Base-by-base conservation (phyloP, 1,139 yeast species). In the Ogataea hybrid region DNA sequence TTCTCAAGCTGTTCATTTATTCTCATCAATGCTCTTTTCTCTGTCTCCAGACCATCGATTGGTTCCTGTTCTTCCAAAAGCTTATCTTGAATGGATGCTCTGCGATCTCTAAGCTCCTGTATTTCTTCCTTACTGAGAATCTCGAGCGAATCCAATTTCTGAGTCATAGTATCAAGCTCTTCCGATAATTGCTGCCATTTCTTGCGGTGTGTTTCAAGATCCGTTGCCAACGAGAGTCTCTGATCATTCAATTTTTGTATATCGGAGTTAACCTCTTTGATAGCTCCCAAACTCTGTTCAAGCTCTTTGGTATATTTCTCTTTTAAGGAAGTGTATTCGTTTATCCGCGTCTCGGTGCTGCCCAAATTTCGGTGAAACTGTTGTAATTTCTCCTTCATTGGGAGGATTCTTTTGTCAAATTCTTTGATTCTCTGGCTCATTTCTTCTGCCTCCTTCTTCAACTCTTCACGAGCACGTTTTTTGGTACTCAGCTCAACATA, bases 401-500 rank as follows among this genome's bases (percentile, higher is more conserved):
- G 79, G n/a, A 28, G 59, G 46, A 75, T 73, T 3, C 59, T 57
- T 8, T 58, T 57, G 16, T 69, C 49, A 41, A 55, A 58, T 7
- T 43, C 37, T n/a, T 32, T 38, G 14, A 51, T 46, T 22, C 44
- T 46, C 1, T 33, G 25, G 5, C 44, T 39, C 27, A 49, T 44
- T 3, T 22, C 37, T 28, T 76, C 74, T 43, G 73, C 69, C 23
- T 65, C 68, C 16, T 55, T 53, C 52, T 75, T 77, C 37, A 72
- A 63, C 11, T 59, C 57, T 25, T 67, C 63, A 36, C 70, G 67
- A 41, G 66, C 66, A n/a, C 57, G 62, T 47, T 73, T 79, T 46
- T 74, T 67, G 41, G 79, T 84, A 38, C 77, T 75, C 3, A 78
- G 63, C 46, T 73, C 71, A 0, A 82, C 87, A 59, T 79, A 82